Evolutionary conservation across 2,329 filamentous ascomycete species (phyloP), one percentile per base, ranked within the genome.

Genomic region (Dothistroma septosporum): DNA sequence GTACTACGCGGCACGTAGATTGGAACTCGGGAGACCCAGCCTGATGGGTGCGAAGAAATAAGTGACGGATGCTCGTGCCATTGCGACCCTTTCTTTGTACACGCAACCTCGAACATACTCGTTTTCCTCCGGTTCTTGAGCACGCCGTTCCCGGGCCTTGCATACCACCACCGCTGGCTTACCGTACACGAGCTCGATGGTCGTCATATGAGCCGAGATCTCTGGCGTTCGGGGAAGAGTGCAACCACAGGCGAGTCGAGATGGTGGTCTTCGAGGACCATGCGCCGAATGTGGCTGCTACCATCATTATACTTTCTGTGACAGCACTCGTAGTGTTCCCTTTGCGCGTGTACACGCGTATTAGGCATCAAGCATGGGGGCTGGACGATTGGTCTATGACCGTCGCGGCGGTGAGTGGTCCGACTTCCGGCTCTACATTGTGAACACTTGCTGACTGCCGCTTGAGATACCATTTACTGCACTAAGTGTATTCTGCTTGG

Each of bases 321-420:
- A 55, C 65, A 22, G 63, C 64, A 9, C 55, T 61, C 31, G 56
- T 66, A 19, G 64, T 65, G 14, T 66, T 59, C 44, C 64, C 64
- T 2, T 48, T 66, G 56, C 63, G 64, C 32, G 58, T 66, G n/a
- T 66, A 66, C 37, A 66, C 64, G 16, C 59, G 64, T n/a, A 53
- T 66, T 12, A 63, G 63, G n/a, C 59, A 61, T 35, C 60, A 59
- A 21, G 57, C 63, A 11, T 74, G 71, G 66, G 73, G 70, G 6
- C 57, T 68, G 9, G 72, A 75, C 35, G 73, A 74, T 31, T 72
- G 68, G 68, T 63, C 66, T 2, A 74, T 74, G 65, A 60, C 58
- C 6, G 21, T 49, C 31, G 64, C 59, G 21, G 46, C 59, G 35
- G 64, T 66, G 58, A 64, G 65, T 53, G 6, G 33, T 58, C 10